Evolutionary conservation across 345 rosid species (phyloP).

Genomic region (Eucalyptus pumila): DNA sequence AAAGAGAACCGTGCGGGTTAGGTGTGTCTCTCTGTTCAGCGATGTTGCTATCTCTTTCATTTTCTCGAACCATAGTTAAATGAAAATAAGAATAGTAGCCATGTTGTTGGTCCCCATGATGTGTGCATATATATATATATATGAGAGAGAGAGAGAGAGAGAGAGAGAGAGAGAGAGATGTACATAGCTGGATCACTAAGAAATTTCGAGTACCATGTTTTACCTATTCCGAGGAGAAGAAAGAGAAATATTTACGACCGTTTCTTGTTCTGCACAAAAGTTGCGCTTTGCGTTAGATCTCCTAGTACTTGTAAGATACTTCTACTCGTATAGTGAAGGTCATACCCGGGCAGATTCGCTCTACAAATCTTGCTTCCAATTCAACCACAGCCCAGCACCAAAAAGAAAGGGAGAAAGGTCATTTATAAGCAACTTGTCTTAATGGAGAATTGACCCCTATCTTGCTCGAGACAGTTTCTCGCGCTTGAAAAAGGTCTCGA

Average conservation of each 20-base stretch:
- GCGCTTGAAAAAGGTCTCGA: background rate
- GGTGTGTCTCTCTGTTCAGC: background rate
- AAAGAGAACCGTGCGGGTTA: background rate
- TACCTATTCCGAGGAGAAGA: background rate
- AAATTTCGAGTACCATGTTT: background rate
- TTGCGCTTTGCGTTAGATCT: background rate
- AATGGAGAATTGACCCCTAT: background rate
- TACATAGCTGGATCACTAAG: background rate
- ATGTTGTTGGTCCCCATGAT: background rate
- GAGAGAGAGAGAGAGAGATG: background rate
- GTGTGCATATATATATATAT: background rate
- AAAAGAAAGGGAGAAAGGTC: background rate
- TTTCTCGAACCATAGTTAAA: background rate
- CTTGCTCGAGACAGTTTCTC: background rate
- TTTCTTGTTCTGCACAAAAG: background rate
- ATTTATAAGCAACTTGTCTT: background rate
- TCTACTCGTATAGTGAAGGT: background rate
- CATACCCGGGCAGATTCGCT: background rate
- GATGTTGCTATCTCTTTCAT: background rate
- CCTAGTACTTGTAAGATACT: background rate
- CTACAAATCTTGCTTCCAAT: background rate
- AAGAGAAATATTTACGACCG: background rate
- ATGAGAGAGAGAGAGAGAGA: background rate
- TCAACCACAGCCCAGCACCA: background rate
- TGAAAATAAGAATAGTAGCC: background rate